Conservation (phyloP, 352 stramenopile species). For the Pythium brassicae region DNA sequence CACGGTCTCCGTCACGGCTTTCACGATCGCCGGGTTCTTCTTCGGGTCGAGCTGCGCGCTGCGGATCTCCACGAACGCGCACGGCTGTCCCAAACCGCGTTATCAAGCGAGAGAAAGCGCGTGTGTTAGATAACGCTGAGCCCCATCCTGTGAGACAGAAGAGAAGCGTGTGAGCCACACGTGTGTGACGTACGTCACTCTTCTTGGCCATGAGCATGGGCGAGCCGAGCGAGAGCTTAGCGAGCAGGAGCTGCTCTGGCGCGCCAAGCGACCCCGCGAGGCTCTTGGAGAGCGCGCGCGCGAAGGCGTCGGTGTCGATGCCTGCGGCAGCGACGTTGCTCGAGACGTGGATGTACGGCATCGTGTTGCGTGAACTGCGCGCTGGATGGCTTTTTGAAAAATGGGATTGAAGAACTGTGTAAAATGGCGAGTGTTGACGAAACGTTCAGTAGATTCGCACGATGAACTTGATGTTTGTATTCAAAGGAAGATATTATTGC, state of each 20-base stretch:
- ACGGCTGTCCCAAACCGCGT: slow-evolving; percentile 21
- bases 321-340: slow-evolving; percentile 33
- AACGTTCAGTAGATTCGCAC: too few species aligned
- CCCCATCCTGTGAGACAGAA: too few species aligned
- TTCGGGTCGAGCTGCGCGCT: slow-evolving; percentile 26
- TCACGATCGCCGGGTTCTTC: slow-evolving; percentile 22
- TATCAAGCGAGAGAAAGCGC: background rate
- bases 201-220: slow-evolving; percentile 28
- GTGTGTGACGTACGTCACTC: slow-evolving; percentile 15
- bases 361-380: too few species aligned
- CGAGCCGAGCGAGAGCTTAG: slow-evolving; percentile 31
- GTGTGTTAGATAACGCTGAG: too few species aligned
- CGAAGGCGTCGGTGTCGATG: slow-evolving; percentile 22
- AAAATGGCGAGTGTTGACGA: background rate
- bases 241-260: slow-evolving; percentile 35
- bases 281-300: slow-evolving; percentile 35
- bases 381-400: background rate
- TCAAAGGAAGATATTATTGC: too few species aligned
- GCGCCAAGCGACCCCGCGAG: slow-evolving; percentile 26
- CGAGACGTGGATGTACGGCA: slow-evolving; percentile 39
- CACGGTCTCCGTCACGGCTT: slow-evolving; percentile 19
- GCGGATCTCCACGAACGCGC: slow-evolving; percentile 27
- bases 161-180: background rate
- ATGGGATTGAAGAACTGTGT: background rate
- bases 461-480: too few species aligned